phyloP scores from a whole-genome alignment of 805 yeast species.

The Alloascoidea africana region DNA sequence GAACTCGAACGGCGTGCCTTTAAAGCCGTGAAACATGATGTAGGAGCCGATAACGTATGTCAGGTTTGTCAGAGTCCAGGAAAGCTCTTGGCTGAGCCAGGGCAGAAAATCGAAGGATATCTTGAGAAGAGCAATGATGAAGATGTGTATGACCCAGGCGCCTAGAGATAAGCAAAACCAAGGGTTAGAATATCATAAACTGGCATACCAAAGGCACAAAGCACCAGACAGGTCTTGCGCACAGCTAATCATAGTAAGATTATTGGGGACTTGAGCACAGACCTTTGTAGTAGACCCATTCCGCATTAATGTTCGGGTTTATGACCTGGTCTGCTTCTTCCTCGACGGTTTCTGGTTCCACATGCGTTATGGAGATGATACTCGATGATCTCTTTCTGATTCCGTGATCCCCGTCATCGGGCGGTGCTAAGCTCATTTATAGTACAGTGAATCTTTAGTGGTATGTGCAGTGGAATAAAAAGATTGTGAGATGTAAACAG shows the following conservation, averaged over 20 bases:
- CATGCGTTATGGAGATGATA: constrained; percentile 57
- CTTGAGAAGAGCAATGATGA: constrained; percentile 61
- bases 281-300: constrained; percentile 70
- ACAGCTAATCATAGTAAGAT: no score
- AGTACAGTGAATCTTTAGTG: no score
- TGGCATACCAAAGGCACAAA: no score
- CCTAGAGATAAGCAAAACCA: constrained; percentile 14
- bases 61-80: constrained; percentile 88
- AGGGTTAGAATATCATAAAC: background rate
- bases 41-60: constrained; percentile 86
- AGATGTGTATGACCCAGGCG: constrained; percentile 91
- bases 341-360: constrained; percentile 67
- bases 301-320: constrained; percentile 64
- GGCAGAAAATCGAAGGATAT: constrained; percentile 69
- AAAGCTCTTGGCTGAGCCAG: constrained; percentile 65
- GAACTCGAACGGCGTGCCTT: constrained; percentile 95
- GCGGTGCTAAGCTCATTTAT: background rate
- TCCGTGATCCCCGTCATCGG: background rate
- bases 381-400: constrained; percentile 49
- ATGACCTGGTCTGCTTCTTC: constrained; percentile 71
- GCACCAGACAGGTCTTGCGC: no score
- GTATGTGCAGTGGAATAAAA: no score
- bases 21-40: constrained; percentile 91
- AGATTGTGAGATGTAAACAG: no score
- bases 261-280: no score